A percentile compares a stretch with the other conserved stretches of the same genome.
phyloP scores from a whole-genome alignment of 306 rosid species.

The Quercus variabilis region DNA sequence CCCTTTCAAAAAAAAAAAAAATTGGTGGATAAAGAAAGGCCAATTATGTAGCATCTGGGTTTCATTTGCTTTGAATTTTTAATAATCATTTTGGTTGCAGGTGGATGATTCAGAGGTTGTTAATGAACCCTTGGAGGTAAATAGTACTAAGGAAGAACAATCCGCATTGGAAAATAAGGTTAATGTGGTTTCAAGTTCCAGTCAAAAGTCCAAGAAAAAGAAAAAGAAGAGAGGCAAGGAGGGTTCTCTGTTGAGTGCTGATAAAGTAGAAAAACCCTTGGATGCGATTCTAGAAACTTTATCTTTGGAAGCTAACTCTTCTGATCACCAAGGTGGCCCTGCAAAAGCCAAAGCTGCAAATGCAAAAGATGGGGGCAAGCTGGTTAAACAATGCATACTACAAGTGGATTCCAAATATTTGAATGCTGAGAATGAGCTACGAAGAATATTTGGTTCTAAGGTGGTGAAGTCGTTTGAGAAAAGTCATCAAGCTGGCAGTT shows the following conservation, averaged over 20 bases:
- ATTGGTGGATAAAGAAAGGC: too few relatives aligned
- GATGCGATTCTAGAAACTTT: constrained; percentile 61
- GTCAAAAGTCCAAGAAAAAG: constrained; percentile 75
- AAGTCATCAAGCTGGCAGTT: constrained; percentile 70
- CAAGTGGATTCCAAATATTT: constrained; percentile 82
- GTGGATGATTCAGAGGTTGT: constrained; percentile 33
- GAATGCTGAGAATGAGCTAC: constrained; percentile 87
- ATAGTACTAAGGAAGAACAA: constrained; percentile 23
- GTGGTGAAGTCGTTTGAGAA: constrained; percentile 88
- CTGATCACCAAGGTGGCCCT: constrained; percentile 14
- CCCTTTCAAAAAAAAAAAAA: too few relatives aligned
- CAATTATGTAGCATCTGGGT: too few relatives aligned
- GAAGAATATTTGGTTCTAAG: constrained; percentile 92
- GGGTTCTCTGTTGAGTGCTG: constrained; percentile 35
- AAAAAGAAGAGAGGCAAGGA: constrained; percentile 78
- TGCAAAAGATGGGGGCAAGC: constrained; percentile 22
- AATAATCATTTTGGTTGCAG: constrained; percentile 32
- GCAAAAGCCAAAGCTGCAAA: constrained; percentile 30
- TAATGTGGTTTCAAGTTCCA: constrained; percentile 35
- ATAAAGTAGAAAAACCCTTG: constrained; percentile 41
- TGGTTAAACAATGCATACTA: constrained; percentile 37
- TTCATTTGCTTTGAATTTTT: background rate
- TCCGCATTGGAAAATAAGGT: constrained; percentile 22
- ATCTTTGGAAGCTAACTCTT: constrained; percentile 36
- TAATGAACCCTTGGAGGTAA: constrained; percentile 13